Evolutionary conservation across 2,329 filamentous ascomycete genomes (phyloP), one percentile per base, ranked within the genome.

Genomic region (Alternaria hordeiaustralica): DNA sequence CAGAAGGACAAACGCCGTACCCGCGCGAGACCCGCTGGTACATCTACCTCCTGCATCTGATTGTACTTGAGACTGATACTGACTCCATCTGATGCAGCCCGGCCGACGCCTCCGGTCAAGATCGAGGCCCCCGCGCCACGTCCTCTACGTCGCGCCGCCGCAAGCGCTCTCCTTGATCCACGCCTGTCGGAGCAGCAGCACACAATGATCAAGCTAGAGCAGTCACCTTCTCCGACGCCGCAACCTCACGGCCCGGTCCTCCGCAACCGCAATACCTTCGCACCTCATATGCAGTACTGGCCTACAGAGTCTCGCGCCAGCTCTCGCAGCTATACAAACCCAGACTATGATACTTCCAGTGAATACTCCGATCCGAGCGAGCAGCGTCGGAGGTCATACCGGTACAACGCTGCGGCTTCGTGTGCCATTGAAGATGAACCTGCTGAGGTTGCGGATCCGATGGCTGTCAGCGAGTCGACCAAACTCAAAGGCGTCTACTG

Each of bases 401-500:
- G 64, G 15, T 73, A 78, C 51, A 60, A 61, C 28, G 28, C 49
- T 53, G 65, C 61, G 6, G 69, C 71, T 55, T 73, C 75, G 28
- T 78, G 73, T 68, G 75, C 75, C 49, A 67, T 79, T 36, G 75
- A 76, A 41, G 75, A 78, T 44, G 76, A 78, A 10, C 66, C 70
- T 28, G 60, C 54, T 26, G 75, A 75, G 11, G 33, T 60, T 25
- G 57, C 64, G 23, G 73, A 75, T 23, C 70, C 73, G 21, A 73
- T 71, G 57, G 71, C 71, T 50, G 74, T 74, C 25, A 80, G 76
- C 45, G 80, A 82, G 59, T 75, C 73, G 54, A 83, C 78, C 62
- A 87, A 84, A 72, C 84, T 94, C 57, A 94, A 94, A 77, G 92
- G 92, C 3, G 82, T 90, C n/a, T 83, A 88, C 50, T 93, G 89